Conservation (phyloP, 345 rosid species). For the Eucalyptus cloeziana region DNA sequence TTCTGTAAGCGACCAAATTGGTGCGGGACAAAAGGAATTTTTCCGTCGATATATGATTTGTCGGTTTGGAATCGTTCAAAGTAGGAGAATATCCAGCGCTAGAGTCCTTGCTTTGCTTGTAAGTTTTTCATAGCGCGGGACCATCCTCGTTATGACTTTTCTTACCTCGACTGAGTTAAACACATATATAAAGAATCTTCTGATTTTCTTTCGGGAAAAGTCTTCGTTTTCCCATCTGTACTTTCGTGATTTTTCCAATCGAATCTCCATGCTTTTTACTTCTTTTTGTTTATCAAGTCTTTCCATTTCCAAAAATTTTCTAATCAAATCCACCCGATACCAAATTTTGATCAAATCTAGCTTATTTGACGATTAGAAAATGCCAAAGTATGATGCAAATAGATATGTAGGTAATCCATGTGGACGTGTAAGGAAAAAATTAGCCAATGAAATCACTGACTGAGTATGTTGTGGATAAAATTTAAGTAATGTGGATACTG, state of each 20-base stretch:
- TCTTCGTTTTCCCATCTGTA: neutral
- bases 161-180: neutral
- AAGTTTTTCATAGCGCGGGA: neutral
- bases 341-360: neutral
- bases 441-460: neutral
- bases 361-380: neutral
- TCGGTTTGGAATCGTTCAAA: neutral
- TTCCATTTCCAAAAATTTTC: neutral
- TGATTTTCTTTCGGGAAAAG: neutral
- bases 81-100: neutral
- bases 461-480: neutral
- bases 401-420: neutral
- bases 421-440: neutral
- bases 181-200: neutral
- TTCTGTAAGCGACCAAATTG: neutral
- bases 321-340: neutral
- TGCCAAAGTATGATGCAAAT: neutral
- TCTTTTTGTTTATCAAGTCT: neutral
- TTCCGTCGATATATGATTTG: neutral
- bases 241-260: neutral
- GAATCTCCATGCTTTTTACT: neutral
- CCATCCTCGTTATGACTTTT: neutral
- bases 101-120: neutral
- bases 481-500: accelerated
- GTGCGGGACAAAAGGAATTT: neutral